Evolutionary conservation across 1,139 yeast species (phyloP).

Genomic region (Citeromyces hawaiiensis): DNA sequence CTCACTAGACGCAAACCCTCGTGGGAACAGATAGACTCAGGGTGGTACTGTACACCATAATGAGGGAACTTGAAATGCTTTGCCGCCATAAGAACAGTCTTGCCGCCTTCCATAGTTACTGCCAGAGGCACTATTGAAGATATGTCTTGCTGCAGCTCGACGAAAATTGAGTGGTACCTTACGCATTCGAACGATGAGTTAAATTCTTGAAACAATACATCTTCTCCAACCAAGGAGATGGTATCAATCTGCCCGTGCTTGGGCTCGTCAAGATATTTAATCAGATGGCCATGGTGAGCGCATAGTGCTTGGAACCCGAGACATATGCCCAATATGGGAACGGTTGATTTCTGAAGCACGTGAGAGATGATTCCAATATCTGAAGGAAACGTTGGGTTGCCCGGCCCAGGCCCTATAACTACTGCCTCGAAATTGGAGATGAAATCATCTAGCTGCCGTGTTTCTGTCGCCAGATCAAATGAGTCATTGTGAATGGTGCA

Average conservation of each 20-base stretch:
- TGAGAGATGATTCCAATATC: constrained; percentile 74
- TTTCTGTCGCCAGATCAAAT: constrained; percentile 27
- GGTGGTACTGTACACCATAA: constrained; percentile 95
- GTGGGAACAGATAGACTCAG: constrained; percentile 82
- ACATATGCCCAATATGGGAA: constrained; percentile 86
- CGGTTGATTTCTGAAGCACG: constrained; percentile 23
- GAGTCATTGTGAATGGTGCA: constrained; percentile 69
- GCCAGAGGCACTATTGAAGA: constrained; percentile 40
- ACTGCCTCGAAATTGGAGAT: constrained; percentile 54
- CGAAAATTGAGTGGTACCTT: constrained; percentile 80
- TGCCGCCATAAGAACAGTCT: constrained; percentile 66
- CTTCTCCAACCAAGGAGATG: constrained; percentile 4
- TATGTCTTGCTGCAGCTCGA: constrained; percentile 17
- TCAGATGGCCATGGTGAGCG: constrained; percentile 43
- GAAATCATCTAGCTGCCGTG: constrained; percentile 17
- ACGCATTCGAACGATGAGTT: constrained; percentile 47
- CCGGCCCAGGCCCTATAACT: constrained; percentile 96
- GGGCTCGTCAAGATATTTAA: constrained; percentile 40
- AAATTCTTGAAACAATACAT: constrained; percentile 23
- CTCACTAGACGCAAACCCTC: constrained; percentile 43
- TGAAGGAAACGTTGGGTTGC: constrained; percentile 48
- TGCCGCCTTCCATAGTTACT: constrained; percentile 19
- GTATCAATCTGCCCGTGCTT: constrained; percentile 80
- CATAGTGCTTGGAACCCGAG: constrained; percentile 86
- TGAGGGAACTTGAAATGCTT: constrained; percentile 50